These are phyloP conservation scores for Xylaria sp. DNA, from an alignment of 2,329 filamentous ascomycete species.

Conservation along the genomic window DNA sequence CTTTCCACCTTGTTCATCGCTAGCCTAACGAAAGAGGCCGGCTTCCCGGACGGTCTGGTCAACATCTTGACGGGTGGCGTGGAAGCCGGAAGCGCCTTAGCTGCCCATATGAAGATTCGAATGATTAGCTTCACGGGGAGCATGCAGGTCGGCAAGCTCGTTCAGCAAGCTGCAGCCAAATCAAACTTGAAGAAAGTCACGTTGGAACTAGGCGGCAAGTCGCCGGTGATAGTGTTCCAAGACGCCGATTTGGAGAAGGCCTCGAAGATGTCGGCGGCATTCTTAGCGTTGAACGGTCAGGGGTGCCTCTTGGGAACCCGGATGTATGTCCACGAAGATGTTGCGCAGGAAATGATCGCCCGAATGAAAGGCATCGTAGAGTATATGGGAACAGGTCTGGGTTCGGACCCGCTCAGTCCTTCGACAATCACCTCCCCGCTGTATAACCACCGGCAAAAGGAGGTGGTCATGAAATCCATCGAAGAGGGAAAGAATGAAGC, in stretches of 20 bases:
- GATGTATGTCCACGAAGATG: constrained; percentile 66
- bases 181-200: constrained; percentile 73
- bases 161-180: constrained; percentile 76
- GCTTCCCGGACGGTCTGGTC: constrained; percentile 77
- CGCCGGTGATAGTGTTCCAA: constrained; percentile 71
- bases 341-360: constrained; percentile 67
- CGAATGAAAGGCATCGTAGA: constrained; percentile 63
- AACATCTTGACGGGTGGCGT: constrained; percentile 63
- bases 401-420: constrained; percentile 49
- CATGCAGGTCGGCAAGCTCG: constrained; percentile 74
- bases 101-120: constrained; percentile 74
- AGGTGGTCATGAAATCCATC: constrained; percentile 58
- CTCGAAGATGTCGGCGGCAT: constrained; percentile 59
- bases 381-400: constrained; percentile 52
- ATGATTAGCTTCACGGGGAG: constrained; percentile 83
- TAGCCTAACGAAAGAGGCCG: constrained; percentile 75
- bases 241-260: constrained; percentile 73
- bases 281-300: constrained; percentile 40
- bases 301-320: constrained; percentile 62
- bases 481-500: constrained; percentile 56
- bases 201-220: constrained; percentile 76
- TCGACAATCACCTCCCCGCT: constrained; percentile 58
- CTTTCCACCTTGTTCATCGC: constrained; percentile 71
- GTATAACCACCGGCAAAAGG: constrained; percentile 62
- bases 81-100: constrained; percentile 73